Conservation (phyloP, 805 yeast species). For the Sungouiella blattae region DNA sequence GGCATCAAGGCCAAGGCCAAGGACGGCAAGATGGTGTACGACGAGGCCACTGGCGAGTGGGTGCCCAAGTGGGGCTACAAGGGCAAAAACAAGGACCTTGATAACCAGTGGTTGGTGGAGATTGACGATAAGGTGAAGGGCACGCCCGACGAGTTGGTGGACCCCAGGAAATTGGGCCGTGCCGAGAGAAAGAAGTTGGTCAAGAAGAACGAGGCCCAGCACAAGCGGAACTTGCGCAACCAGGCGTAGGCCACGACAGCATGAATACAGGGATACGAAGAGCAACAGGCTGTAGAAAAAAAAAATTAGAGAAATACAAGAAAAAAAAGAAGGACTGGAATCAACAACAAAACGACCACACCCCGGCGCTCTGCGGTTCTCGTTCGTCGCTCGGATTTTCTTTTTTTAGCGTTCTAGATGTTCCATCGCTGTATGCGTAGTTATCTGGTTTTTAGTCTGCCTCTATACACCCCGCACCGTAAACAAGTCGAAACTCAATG, state of each 20-base stretch:
- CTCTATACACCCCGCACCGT: too few species aligned
- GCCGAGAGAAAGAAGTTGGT: conserved; percentile 80
- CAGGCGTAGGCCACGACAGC: too few species aligned
- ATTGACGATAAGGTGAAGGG: conserved; percentile 69
- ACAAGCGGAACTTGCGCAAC: conserved; percentile 69
- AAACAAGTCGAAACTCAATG: too few species aligned
- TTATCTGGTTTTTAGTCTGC: too few species aligned
- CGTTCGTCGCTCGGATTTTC: too few species aligned
- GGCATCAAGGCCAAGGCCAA: conserved; percentile 90
- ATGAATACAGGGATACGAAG: neutral
- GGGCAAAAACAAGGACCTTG: conserved; percentile 84
- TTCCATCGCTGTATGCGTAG: too few species aligned
- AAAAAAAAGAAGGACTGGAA: neutral
- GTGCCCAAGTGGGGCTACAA: conserved; percentile 98
- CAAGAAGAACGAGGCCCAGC: conserved; percentile 81
- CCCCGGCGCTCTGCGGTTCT: too few species aligned
- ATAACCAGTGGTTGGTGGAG: conserved; percentile 94
- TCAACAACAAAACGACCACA: too few species aligned
- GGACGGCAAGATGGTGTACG: conserved; percentile 83
- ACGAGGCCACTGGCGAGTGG: conserved; percentile 92
- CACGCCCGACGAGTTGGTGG: conserved; percentile 59
- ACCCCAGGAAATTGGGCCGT: conserved; percentile 81
- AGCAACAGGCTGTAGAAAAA: neutral
- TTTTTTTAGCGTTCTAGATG: too few species aligned
- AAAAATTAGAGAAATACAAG: neutral